Conservation (phyloP, 139 green algal genomes). For the Micromonas commoda region DNA sequence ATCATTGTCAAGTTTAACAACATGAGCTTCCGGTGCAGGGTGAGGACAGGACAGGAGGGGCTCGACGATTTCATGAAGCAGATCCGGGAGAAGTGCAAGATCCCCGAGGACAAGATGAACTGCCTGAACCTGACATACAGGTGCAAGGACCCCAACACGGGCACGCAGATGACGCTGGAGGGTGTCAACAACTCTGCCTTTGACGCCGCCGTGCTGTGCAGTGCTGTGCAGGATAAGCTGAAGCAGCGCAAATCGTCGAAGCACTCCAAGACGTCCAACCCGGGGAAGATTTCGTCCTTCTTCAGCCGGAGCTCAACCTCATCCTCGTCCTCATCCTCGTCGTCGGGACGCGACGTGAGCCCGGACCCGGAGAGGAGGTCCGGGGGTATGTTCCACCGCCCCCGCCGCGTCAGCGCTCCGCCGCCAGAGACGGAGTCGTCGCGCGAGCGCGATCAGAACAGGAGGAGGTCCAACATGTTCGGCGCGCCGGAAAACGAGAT, state of each 20-base stretch:
- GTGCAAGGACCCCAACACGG: constrained; percentile 2
- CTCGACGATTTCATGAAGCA: constrained; percentile 8
- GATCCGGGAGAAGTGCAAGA: not conserved
- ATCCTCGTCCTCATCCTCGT: too few relatives aligned
- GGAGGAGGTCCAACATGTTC: too few relatives aligned
- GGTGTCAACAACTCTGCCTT: not conserved
- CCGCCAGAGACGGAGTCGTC: too few relatives aligned
- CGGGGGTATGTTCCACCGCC: too few relatives aligned
- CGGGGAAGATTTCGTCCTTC: too few relatives aligned
- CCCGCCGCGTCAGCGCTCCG: too few relatives aligned
- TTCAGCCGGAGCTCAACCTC: too few relatives aligned
- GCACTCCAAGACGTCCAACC: not conserved
- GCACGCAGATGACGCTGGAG: constrained; percentile 6
- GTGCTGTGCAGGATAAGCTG: constrained; percentile 10
- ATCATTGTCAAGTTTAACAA: constrained; percentile 25
- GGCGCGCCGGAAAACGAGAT: too few relatives aligned
- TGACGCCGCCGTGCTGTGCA: constrained; percentile 19
- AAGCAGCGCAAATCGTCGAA: constrained; percentile 6
- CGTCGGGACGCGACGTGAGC: too few relatives aligned
- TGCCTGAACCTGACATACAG: constrained; percentile 2
- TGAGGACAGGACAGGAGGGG: constrained; percentile 1
- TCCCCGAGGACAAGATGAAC: constrained; percentile 15
- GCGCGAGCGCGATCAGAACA: too few relatives aligned
- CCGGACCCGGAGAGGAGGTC: too few relatives aligned
- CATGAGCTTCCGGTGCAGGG: constrained; percentile 13